phyloP scores from a whole-genome alignment of 2,329 filamentous ascomycete genomes.

The Onygena corvina region DNA sequence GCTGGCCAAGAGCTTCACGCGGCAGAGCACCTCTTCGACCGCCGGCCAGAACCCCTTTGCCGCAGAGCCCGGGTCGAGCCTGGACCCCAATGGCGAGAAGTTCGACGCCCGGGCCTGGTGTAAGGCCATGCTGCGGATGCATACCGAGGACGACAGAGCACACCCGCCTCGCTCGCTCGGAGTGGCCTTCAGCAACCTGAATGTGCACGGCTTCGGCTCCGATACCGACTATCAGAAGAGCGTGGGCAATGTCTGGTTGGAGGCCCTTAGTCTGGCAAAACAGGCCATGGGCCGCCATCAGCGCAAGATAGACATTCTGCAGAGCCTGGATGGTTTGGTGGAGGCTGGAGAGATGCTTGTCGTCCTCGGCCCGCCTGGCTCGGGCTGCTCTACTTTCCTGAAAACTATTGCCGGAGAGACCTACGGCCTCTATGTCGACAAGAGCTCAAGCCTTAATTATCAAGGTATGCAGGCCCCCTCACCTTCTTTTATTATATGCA shows the following conservation, averaged over 20 bases:
- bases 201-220: constrained; percentile 28
- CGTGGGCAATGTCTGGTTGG: constrained; percentile 32
- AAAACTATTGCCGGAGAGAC: constrained; percentile 64
- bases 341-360: constrained; percentile 28
- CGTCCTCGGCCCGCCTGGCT: constrained; percentile 30
- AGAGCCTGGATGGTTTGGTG: constrained; percentile 51
- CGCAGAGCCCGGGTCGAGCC: background rate
- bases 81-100: constrained; percentile 3
- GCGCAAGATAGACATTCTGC: constrained; percentile 46
- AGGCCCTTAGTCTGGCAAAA: constrained; percentile 14
- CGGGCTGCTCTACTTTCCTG: constrained; percentile 64
- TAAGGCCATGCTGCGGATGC: constrained; percentile 4
- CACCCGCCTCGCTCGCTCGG: constrained; percentile 14
- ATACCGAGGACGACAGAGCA: background rate
- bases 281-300: constrained; percentile 19
- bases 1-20: constrained; percentile 6
- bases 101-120: constrained; percentile 6
- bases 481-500: too few species aligned
- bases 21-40: background rate
- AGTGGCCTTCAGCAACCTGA: constrained; percentile 28
- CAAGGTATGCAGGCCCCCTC: constrained; percentile 47
- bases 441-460: constrained; percentile 44
- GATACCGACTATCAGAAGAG: constrained; percentile 34
- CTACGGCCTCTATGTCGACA: constrained; percentile 48
- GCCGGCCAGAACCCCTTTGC: constrained; percentile 5